phyloP scores from a whole-genome alignment of 305 asterid genomes.

The Stenogyne calaminthoides region DNA sequence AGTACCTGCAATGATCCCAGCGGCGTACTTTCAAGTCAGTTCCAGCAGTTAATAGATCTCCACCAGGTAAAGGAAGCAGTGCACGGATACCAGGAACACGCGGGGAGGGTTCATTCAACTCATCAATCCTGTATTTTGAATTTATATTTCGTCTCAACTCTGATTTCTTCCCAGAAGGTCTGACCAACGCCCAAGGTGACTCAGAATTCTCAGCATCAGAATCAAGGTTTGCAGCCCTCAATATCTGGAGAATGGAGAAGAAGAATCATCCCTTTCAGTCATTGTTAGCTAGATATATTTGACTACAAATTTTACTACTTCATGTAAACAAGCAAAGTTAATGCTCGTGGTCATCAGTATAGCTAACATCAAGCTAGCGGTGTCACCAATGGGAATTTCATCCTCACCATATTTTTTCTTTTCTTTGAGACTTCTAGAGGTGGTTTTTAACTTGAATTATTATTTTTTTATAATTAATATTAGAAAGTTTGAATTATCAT shows the following conservation, averaged over 20 bases:
- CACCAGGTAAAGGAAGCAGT: conserved; percentile 97
- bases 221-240: conserved; percentile 76
- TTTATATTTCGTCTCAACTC: conserved; percentile 61
- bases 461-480: background rate
- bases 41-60: conserved; percentile 96
- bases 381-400: conserved; percentile 6
- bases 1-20: conserved; percentile 93
- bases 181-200: conserved; percentile 78
- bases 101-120: conserved; percentile 74
- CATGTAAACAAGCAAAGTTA: conserved; percentile 1
- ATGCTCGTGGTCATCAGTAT: conserved; percentile 8
- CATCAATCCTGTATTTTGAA: conserved; percentile 81
- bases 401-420: background rate
- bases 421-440: conserved; percentile 2
- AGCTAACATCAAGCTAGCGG: conserved; percentile 20
- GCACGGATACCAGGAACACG: conserved; percentile 96
- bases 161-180: conserved; percentile 70
- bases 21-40: conserved; percentile 96
- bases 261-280: conserved; percentile 20
- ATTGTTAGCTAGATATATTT: conserved; percentile 14
- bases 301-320: conserved; percentile 22
- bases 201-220: conserved; percentile 66
- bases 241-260: conserved; percentile 52
- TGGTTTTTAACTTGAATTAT: background rate
- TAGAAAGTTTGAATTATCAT: background rate